Evolutionary conservation across 108 stramenopile species (phyloP).

Genomic region (Fragilaria crotonensis): DNA sequence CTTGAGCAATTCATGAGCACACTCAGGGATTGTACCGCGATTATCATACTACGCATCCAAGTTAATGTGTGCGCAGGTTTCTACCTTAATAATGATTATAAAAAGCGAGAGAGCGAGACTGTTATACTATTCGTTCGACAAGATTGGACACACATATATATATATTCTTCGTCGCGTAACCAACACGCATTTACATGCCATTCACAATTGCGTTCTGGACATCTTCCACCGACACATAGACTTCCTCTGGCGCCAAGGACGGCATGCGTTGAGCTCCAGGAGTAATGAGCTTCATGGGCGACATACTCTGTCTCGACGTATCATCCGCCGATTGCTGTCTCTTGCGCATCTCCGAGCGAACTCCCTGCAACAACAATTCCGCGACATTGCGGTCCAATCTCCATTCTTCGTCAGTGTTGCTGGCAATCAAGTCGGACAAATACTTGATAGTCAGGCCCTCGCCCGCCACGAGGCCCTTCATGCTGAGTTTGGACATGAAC

Average conservation of each 20-base stretch:
- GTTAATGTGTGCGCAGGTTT: too few species aligned
- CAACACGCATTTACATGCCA: constrained; percentile 81
- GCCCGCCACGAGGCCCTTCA: constrained; percentile 59
- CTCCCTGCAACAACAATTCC: constrained; percentile 63
- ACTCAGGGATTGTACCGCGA: too few species aligned
- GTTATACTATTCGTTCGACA: too few species aligned
- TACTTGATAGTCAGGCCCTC: constrained; percentile 70
- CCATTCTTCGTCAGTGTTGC: constrained; percentile 80
- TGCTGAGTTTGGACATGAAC: constrained; percentile 61
- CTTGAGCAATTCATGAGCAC: too few species aligned
- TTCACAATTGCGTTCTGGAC: constrained; percentile 85
- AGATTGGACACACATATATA: too few species aligned
- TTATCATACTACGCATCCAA: too few species aligned
- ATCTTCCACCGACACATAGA: constrained; percentile 82
- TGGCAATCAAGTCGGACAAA: constrained; percentile 58
- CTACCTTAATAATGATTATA: too few species aligned
- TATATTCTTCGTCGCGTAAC: too few species aligned
- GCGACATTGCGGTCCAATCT: constrained; percentile 74
- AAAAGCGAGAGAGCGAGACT: too few species aligned
- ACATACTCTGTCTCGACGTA: constrained; percentile 30
- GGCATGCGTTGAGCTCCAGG: constrained; percentile 69
- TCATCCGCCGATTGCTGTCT: constrained; percentile 51
- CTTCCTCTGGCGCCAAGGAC: constrained; percentile 62
- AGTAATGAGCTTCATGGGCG: constrained; percentile 60
- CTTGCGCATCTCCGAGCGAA: constrained; percentile 59